phyloP scores from a whole-genome alignment of 495 filamentous ascomycete species.

The Podospora fimiseda region DNA sequence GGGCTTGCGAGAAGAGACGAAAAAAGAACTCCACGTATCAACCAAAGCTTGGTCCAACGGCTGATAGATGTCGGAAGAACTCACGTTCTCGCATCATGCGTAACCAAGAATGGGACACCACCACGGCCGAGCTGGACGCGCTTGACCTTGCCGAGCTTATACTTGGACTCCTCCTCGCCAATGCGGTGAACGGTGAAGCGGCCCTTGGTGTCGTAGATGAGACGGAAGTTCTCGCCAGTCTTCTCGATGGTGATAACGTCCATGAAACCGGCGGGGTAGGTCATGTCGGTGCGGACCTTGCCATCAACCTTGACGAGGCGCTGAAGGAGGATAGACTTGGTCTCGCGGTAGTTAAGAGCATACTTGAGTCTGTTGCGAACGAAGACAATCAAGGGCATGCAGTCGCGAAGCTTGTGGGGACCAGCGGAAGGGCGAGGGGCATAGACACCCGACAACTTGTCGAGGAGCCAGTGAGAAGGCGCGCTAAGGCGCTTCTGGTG shows the following conservation, averaged over 20 bases:
- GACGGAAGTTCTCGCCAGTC: constrained; percentile 99
- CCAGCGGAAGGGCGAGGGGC: constrained; percentile 92
- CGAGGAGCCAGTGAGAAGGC: constrained; percentile 98
- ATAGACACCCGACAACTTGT: constrained; percentile 97
- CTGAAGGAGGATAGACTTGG: constrained; percentile 98
- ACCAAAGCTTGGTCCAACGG: constrained; percentile 99
- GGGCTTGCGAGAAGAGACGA: constrained; percentile 1
- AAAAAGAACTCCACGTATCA: constrained; percentile 42
- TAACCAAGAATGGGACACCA: constrained; percentile 99
- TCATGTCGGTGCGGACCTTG: constrained; percentile 98
- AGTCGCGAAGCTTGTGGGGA: constrained; percentile 98
- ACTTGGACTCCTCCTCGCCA: constrained; percentile 93
- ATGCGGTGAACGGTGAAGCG: constrained; percentile 99
- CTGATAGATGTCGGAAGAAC: constrained; percentile 93
- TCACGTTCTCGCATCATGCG: constrained; percentile 99
- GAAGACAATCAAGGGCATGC: constrained; percentile 98
- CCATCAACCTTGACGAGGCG: constrained; percentile 98
- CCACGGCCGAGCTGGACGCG: constrained; percentile 96
- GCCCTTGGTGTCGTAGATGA: constrained; percentile 99
- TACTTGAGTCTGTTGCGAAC: constrained; percentile 99
- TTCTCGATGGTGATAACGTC: constrained; percentile 99
- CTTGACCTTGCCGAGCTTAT: constrained; percentile 99
- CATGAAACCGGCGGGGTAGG: constrained; percentile 98
- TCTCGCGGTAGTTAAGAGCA: constrained; percentile 96
- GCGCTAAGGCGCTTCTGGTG: constrained; percentile 99